phyloP scores from a whole-genome alignment of 2,329 filamentous ascomycete genomes.

The Cytospora piceae region DNA sequence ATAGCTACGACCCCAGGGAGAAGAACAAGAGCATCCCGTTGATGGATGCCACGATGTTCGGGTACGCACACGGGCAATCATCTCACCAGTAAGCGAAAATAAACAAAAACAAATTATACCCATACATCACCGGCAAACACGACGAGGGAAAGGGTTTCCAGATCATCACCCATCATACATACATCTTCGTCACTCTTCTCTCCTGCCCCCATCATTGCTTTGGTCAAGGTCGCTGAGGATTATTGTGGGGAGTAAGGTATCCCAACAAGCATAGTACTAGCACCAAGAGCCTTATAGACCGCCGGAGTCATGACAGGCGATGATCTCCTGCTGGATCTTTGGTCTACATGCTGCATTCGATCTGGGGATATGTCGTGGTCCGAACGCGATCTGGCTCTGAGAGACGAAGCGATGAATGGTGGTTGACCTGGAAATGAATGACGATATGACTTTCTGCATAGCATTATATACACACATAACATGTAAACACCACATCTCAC shows the following conservation, averaged over 20 bases:
- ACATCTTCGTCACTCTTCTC: neutral
- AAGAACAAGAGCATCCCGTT: slow-evolving; percentile 56
- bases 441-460: too few relatives aligned
- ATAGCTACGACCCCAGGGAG: slow-evolving; percentile 40
- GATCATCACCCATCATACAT: neutral
- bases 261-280: slow-evolving; percentile 13
- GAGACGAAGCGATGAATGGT: too few relatives aligned
- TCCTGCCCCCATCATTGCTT: slow-evolving; percentile 5
- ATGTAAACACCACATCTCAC: too few relatives aligned
- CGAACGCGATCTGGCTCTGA: too few relatives aligned
- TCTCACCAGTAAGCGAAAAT: slow-evolving; percentile 25
- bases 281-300: slow-evolving; percentile 24
- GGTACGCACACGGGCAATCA: slow-evolving; percentile 33
- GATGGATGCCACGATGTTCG: slow-evolving; percentile 49
- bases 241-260: slow-evolving; percentile 19
- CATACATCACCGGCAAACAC: slow-evolving; percentile 1
- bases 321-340: neutral
- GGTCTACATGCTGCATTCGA: too few relatives aligned
- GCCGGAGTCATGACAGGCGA: slow-evolving; percentile 19
- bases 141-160: slow-evolving; percentile 8
- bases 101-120: slow-evolving; percentile 1
- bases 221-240: slow-evolving; percentile 17
- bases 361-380: too few relatives aligned
- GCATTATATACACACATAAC: too few relatives aligned
- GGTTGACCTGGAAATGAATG: too few relatives aligned